These are phyloP conservation scores for Diaporthe destruens DNA, from an alignment of 2,329 filamentous ascomycete species.

Conservation along the genomic window DNA sequence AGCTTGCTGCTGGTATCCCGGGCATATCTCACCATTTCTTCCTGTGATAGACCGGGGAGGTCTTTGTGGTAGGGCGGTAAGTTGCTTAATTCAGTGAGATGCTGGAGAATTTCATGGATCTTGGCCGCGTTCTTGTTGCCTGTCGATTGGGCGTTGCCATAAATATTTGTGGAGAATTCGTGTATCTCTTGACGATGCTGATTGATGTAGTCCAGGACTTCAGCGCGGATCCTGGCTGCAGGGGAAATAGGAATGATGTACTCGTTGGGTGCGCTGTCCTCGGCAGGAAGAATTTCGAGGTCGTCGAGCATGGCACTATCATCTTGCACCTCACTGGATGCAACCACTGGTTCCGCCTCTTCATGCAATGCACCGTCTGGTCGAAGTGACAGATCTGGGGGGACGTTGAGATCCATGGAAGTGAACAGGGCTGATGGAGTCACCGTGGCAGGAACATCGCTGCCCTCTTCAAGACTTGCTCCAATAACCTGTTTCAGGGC, in stretches of 20 bases:
- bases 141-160: constrained; percentile 55
- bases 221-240: constrained; percentile 63
- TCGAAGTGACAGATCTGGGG: constrained; percentile 13
- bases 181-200: constrained; percentile 59
- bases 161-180: constrained; percentile 60
- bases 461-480: constrained; percentile 6
- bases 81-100: constrained; percentile 68
- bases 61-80: constrained; percentile 65
- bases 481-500: constrained; percentile 29
- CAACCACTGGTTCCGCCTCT: background rate
- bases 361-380: background rate
- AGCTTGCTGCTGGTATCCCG: constrained; percentile 71
- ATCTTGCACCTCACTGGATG: constrained; percentile 4
- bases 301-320: constrained; percentile 19
- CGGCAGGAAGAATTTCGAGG: constrained; percentile 36
- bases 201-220: constrained; percentile 64
- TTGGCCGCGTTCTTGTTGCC: constrained; percentile 55
- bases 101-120: constrained; percentile 65
- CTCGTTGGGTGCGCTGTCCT: constrained; percentile 52
- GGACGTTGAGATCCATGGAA: constrained; percentile 15
- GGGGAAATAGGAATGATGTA: constrained; percentile 70
- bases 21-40: constrained; percentile 64
- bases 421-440: constrained; percentile 39
- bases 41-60: constrained; percentile 56
- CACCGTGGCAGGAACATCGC: constrained; percentile 34